Base-by-base conservation (phyloP, 768 basidiomycete species). In the Lentinula raphanica region DNA sequence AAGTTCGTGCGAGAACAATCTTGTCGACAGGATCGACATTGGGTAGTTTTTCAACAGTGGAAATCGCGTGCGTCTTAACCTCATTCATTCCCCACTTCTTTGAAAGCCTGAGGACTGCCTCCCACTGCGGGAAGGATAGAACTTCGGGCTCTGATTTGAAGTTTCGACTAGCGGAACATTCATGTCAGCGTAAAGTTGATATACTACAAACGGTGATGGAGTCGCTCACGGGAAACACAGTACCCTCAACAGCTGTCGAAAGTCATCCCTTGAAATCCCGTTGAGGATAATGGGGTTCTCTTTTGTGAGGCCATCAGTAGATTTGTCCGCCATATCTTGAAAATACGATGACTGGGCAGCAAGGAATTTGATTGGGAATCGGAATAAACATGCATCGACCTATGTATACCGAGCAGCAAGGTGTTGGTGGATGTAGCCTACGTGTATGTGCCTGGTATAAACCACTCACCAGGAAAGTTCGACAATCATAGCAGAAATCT, bases 211-310 rank as follows among this genome's bases (percentile, higher is more conserved):
- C n/a, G n/a, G n/a, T n/a, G n/a, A n/a, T n/a, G n/a, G n/a, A 15
- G 9, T 36, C 13, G 35, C 51, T 53, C 51, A 53, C 51, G 38
- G 1, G 40, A 38, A 38, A 53, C n/a, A 53, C 21, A 53, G 8
- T 4, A 53, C 51, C 17, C 51, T 53, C 51, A 53, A 53, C 8
- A 53, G 51, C 28, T 53, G 51, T 39, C 51, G 51, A 28, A 53
- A 53, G 35, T 53, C 51, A 5, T 53, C 51, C 19, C 27, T n/a
- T 36, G 21, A 53, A 3, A 53, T 38, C 3, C 23, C 51, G 40
- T 53, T 38, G 15, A 53, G 31, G n/a, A 5, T 13, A 11, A 53
- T 53, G 17, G 51, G 51, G 40, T 39, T 19, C 8, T 39, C 23
- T 1, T 53, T 23, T 25, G 23, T 25, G 0, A 39, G 17, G 2